phyloP scores from a whole-genome alignment of 108 stramenopile genomes.

The Tribonema minus region DNA sequence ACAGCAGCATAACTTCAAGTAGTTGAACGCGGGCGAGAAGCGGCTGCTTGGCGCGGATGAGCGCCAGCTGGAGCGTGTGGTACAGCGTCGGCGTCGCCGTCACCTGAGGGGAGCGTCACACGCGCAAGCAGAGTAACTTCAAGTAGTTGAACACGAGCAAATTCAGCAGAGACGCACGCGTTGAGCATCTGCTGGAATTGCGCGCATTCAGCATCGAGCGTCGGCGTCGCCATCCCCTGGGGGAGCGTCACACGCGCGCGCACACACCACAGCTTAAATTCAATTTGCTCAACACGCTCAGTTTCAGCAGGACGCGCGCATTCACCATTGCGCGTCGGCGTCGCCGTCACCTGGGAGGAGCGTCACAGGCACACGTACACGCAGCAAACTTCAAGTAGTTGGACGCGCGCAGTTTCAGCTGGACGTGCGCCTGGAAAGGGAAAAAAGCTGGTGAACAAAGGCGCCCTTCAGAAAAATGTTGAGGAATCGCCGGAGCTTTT shows the following conservation, averaged over 20 bases:
- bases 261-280: too few relatives aligned
- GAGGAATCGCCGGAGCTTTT: too few relatives aligned
- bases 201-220: not conserved
- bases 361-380: not conserved
- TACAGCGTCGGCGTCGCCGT: not conserved
- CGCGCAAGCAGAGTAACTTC: too few relatives aligned
- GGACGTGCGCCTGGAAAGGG: too few relatives aligned
- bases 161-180: not conserved
- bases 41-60: not conserved
- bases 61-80: not conserved
- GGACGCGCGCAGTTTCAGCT: too few relatives aligned
- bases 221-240: not conserved
- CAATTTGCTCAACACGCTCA: too few relatives aligned
- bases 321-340: too few relatives aligned
- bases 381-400: not conserved
- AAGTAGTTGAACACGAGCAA: not conserved
- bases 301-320: too few relatives aligned
- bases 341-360: not conserved
- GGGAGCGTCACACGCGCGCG: too few relatives aligned
- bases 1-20: too few relatives aligned
- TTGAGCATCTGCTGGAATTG: not conserved
- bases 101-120: not conserved
- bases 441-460: too few relatives aligned
- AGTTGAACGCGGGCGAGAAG: not conserved
- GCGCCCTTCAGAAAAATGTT: too few relatives aligned